These are phyloP conservation scores for Thielaviopsis populi DNA, from an alignment of 2,329 filamentous ascomycete species.

Conservation along the genomic window DNA sequence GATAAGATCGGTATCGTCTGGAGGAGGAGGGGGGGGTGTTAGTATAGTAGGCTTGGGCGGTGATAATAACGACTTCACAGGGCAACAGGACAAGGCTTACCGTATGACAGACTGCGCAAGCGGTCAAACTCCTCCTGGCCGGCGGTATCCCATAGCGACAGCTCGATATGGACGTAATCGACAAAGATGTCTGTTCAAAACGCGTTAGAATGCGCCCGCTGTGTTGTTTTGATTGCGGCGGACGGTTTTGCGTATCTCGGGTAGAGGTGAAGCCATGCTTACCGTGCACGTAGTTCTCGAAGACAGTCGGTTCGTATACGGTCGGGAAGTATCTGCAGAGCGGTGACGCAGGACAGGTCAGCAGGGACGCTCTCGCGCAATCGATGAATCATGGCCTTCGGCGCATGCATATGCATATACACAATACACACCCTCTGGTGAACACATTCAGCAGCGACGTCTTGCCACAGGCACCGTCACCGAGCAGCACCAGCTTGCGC, in stretches of 20 bases:
- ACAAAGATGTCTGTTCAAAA: slow-evolving; percentile 73
- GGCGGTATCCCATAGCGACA: slow-evolving; percentile 96
- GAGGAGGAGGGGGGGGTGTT: background rate
- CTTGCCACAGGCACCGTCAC: slow-evolving; percentile 93
- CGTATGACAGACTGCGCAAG: slow-evolving; percentile 86
- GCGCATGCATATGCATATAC: too few species aligned
- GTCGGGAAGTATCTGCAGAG: slow-evolving; percentile 74
- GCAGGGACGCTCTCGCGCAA: background rate
- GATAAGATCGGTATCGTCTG: slow-evolving; percentile 83
- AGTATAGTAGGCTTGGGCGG: background rate
- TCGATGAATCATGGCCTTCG: background rate
- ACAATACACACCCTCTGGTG: slow-evolving; percentile 63
- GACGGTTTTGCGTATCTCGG: background rate
- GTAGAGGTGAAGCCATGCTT: slow-evolving; percentile 23
- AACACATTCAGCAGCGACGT: slow-evolving; percentile 96
- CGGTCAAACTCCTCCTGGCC: slow-evolving; percentile 99
- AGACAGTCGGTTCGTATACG: slow-evolving; percentile 95
- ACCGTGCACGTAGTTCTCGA: slow-evolving; percentile 99
- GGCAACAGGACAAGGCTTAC: slow-evolving; percentile 27
- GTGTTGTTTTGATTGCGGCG: background rate
- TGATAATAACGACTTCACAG: background rate
- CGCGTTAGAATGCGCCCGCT: background rate
- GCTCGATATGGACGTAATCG: slow-evolving; percentile 89
- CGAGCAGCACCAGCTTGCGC: slow-evolving; percentile 90
- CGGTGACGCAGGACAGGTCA: background rate